These are phyloP conservation scores for Penium margaritaceum DNA, from an alignment of 139 green algal species.

Conservation along the genomic window DNA sequence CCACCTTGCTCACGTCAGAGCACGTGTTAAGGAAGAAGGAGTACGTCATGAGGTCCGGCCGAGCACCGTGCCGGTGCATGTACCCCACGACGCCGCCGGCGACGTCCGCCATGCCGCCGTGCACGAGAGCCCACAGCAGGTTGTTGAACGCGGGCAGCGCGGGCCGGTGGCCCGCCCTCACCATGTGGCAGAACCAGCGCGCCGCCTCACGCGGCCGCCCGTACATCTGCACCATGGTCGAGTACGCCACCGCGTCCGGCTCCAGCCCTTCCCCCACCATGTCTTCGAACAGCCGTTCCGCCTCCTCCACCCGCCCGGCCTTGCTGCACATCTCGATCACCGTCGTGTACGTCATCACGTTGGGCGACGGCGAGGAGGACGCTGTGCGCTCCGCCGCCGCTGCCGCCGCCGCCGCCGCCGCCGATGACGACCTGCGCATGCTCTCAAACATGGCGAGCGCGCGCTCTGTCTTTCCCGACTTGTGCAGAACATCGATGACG, in stretches of 20 bases:
- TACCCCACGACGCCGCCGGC: slow-evolving; percentile 5
- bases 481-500: no score
- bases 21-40: slow-evolving; percentile 15
- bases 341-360: slow-evolving; percentile 8
- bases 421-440: background rate
- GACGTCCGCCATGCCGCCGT: background rate
- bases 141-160: slow-evolving; percentile 19
- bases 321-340: slow-evolving; percentile 9
- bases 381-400: background rate
- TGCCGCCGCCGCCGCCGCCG: background rate
- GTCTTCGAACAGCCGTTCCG: slow-evolving; percentile 13
- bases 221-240: slow-evolving; percentile 33
- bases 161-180: background rate
- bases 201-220: background rate
- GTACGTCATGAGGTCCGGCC: slow-evolving; percentile 20
- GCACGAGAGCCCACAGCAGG: slow-evolving; percentile 14
- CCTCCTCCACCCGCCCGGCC: slow-evolving; percentile 5
- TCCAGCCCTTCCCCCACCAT: slow-evolving; percentile 18
- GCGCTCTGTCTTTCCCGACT: no score
- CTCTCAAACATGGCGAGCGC: no score
- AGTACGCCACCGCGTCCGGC: slow-evolving; percentile 15
- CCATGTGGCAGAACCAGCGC: slow-evolving; percentile 18
- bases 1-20: background rate
- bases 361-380: background rate
- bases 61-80: background rate